These are phyloP conservation scores for Coemansia sp. DNA, from an alignment of 192 early-diverging fungal genomes.

Conservation along the genomic window DNA sequence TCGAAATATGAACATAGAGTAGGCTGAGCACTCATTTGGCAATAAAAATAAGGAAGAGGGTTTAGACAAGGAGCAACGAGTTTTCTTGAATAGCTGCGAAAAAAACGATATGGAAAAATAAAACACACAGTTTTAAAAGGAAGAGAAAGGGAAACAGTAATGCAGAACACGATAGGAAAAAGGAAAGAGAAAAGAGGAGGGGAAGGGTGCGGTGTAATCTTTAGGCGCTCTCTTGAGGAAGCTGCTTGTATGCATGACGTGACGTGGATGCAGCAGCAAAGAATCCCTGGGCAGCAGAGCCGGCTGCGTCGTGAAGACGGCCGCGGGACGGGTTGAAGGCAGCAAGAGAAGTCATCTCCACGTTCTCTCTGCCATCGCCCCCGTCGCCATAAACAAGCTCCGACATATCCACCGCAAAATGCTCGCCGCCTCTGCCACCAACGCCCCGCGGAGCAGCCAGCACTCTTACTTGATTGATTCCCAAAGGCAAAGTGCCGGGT, in stretches of 20 bases:
- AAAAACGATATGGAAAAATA: neutral
- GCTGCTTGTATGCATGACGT: constrained; percentile 3
- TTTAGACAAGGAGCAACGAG: no score
- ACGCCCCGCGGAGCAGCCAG: constrained; percentile 14
- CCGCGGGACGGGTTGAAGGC: no score
- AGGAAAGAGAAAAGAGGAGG: neutral
- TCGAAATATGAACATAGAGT: constrained; percentile 23
- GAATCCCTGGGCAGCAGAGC: no score
- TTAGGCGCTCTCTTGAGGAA: constrained; percentile 12
- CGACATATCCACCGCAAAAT: constrained; percentile 38
- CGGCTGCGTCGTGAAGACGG: neutral
- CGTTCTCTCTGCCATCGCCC: constrained; percentile 13
- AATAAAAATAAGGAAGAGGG: neutral
- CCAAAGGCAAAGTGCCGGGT: constrained; percentile 18
- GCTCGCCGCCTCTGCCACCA: neutral
- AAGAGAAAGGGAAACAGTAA: neutral
- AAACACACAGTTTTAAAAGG: neutral
- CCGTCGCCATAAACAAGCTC: constrained; percentile 8
- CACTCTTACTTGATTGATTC: constrained; percentile 19
- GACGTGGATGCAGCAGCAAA: constrained; percentile 4
- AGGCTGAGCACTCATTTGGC: neutral
- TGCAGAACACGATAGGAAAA: neutral
- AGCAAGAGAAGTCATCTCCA: no score
- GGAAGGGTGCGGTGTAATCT: neutral
- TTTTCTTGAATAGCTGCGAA: neutral